These are phyloP conservation scores for Amanita molliuscula DNA, from an alignment of 768 basidiomycete genomes.

Conservation along the genomic window DNA sequence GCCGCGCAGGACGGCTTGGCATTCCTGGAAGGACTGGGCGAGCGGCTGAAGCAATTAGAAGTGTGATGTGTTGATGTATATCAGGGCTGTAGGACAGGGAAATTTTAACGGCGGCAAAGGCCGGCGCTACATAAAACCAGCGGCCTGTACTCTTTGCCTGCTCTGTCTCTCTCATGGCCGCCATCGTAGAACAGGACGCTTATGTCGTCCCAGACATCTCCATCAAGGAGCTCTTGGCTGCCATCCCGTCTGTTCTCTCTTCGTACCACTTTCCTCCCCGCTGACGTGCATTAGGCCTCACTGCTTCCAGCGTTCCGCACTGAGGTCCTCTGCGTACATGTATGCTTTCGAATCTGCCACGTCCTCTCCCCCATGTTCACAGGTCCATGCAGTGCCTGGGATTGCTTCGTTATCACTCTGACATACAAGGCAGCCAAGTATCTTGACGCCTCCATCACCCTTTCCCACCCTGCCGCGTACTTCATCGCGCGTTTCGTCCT, in stretches of 20 bases:
- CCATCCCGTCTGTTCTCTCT: constrained; percentile 59
- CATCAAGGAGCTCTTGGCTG: constrained; percentile 76
- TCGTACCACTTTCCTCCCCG: neutral
- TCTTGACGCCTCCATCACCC: constrained; percentile 49
- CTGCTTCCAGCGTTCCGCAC: constrained; percentile 85
- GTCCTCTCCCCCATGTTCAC: neutral
- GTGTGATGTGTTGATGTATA: neutral
- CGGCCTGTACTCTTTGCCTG: neutral
- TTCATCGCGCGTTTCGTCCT: constrained; percentile 50
- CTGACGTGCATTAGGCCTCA: constrained; percentile 40
- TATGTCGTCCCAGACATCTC: constrained; percentile 74
- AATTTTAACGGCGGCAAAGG: neutral
- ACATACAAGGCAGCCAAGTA: constrained; percentile 60
- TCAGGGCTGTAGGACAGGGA: neutral
- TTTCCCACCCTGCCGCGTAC: constrained; percentile 56
- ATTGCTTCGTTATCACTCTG: constrained; percentile 55
- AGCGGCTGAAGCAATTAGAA: neutral
- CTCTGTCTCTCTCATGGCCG: constrained; percentile 2
- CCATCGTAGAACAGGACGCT: constrained; percentile 42
- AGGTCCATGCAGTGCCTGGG: constrained; percentile 46
- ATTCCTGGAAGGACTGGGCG: neutral
- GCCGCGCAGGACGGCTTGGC: constrained; percentile 35
- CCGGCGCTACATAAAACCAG: neutral
- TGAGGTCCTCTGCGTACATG: constrained; percentile 74
- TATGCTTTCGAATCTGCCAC: constrained; percentile 23